Evolutionary conservation across 2,329 filamentous ascomycete species (phyloP), one percentile per base, ranked within the genome.

Genomic region (Neofusicoccum cordaticola): DNA sequence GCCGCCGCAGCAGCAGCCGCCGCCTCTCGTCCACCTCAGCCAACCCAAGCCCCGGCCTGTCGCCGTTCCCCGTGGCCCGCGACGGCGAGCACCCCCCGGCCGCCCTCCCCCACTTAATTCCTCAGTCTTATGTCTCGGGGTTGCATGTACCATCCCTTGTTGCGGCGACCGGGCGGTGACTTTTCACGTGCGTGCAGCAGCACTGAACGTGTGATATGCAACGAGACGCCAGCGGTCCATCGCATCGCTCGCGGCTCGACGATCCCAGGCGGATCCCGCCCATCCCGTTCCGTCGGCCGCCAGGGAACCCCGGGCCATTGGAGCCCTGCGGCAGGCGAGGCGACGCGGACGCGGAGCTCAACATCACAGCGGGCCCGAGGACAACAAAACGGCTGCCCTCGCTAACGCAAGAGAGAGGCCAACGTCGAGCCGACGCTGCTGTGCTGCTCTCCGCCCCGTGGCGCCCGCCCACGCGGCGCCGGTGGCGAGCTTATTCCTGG

Each of bases 241-340:
- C 15, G 15, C 12, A 8, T 17, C 50, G 13, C 15, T n/a, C n/a
- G 56, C 56, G 42, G 56, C 56, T 60, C 42, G 56, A 22, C 42
- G 56, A 45, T 37, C 53, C 39, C 27, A 45, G 53, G 53, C 39
- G 35, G 53, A 58, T 60, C 56, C 56, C 56, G 42, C 47, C 56
- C 56, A 47, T 60, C 42, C 56, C 56, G 56, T 22, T 35, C 27
- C 27, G 12, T 5, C 19, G 7, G 15, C 37, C 41, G 52, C 27
- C 52, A 57, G 37, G 39, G 39, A n/a, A 9, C 19, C 22, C 42
- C 42, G n/a, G n/a, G 15, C 52, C 52, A 31, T 31, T 31, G 27
- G n/a, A 42, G 41, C n/a, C 11, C n/a, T 35, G 41, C 56, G 22
- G n/a, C 11, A 47, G 37, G 56, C 48, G 48, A 52, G 50, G 50